A percentile compares a stretch with the other conserved stretches of the same genome.
phyloP scores from a whole-genome alignment of 2,329 filamentous ascomycete genomes.

The Catunica adiposa region DNA sequence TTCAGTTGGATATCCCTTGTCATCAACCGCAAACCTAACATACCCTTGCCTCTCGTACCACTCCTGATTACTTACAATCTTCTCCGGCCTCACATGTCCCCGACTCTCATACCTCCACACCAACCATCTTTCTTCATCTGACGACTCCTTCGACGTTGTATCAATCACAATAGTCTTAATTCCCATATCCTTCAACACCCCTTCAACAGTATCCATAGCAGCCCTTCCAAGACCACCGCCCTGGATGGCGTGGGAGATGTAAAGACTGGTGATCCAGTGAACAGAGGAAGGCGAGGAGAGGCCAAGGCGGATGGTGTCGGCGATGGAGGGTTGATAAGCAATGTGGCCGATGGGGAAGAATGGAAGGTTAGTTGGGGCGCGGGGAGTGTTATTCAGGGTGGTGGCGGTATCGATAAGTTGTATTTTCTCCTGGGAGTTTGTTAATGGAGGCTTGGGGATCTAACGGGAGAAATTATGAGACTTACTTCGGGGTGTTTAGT shows the following conservation, averaged over 20 bases:
- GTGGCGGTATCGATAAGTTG: conserved; percentile 23
- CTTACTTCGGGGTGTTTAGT: conserved; percentile 6
- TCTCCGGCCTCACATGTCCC: conserved; percentile 18
- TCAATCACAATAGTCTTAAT: conserved; percentile 23
- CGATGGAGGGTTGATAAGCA: conserved; percentile 22
- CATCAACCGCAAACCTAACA: conserved; percentile 12
- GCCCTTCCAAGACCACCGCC: conserved; percentile 22
- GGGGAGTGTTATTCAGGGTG: conserved; percentile 18
- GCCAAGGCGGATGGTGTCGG: conserved; percentile 20
- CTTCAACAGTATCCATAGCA: conserved; percentile 23
- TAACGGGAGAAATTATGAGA: not conserved
- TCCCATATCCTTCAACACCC: conserved; percentile 20
- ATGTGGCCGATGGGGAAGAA: conserved; percentile 28
- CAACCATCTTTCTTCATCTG: conserved; percentile 18
- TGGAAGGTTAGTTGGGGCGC: conserved; percentile 19
- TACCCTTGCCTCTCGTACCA: conserved; percentile 22
- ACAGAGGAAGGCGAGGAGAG: conserved; percentile 19
- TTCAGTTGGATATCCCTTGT: conserved; percentile 16
- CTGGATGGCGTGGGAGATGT: conserved; percentile 25
- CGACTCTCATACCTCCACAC: conserved; percentile 18
- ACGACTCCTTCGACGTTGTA: conserved; percentile 20
- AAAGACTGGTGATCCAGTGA: conserved; percentile 26
- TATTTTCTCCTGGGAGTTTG: conserved; percentile 19
- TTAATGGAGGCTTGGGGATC: not conserved
- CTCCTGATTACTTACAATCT: conserved; percentile 18